Percentiles rank a stretch among this genome's conserved stretches.
These are phyloP conservation scores for Suhomyces maxii DNA, from an alignment of 1,139 yeast species.

Conservation along the genomic window DNA sequence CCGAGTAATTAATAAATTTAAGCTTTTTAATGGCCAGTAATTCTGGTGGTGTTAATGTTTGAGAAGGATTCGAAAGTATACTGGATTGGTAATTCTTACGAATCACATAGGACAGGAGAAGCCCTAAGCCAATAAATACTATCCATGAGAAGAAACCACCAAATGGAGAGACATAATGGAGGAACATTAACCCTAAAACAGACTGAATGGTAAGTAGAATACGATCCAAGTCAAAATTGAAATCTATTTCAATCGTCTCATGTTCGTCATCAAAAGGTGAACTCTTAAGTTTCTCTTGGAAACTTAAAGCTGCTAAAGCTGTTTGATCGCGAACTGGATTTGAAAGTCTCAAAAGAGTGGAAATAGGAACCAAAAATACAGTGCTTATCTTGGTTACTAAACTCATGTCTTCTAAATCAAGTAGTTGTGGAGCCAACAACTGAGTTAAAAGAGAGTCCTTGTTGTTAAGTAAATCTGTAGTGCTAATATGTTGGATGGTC, in stretches of 20 bases:
- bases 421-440: constrained; percentile 16
- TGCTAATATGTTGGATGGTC: neutral
- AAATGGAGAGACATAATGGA: constrained; percentile 12
- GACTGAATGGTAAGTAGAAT: constrained; percentile 21
- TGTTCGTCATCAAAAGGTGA: neutral
- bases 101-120: neutral
- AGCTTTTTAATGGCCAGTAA: constrained; percentile 7
- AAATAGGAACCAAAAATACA: constrained; percentile 43
- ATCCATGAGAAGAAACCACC: constrained; percentile 16
- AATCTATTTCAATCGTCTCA: constrained; percentile 5
- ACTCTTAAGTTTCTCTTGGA: constrained; percentile 3
- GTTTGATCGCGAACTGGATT: constrained; percentile 46
- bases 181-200: constrained; percentile 19
- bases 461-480: neutral
- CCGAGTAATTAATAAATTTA: constrained; percentile 28
- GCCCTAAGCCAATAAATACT: constrained; percentile 8
- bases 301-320: constrained; percentile 7
- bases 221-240: constrained; percentile 22
- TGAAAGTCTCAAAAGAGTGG: constrained; percentile 44
- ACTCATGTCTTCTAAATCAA: constrained; percentile 9
- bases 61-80: neutral
- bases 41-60: neutral
- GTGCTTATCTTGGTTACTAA: constrained; percentile 20
- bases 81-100: constrained; percentile 2
- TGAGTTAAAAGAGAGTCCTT: constrained; percentile 2